phyloP scores from a whole-genome alignment of 345 rosid genomes.

The Conringia planisiliqua region DNA sequence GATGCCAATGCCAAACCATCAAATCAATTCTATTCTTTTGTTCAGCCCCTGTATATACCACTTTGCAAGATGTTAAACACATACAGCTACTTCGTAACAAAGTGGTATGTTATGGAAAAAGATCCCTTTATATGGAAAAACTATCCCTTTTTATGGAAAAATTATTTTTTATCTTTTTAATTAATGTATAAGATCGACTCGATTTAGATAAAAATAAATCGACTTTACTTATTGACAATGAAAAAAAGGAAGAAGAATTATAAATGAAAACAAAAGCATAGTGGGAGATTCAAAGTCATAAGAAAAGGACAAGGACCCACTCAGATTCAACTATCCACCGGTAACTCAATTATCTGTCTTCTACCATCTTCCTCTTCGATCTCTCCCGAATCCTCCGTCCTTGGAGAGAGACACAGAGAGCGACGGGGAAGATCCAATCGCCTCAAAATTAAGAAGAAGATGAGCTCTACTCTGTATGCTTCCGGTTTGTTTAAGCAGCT shows the following conservation, averaged over 20 bases:
- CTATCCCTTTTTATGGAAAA: not conserved
- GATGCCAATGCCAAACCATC: not conserved
- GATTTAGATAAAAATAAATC: too few relatives aligned
- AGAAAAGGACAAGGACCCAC: constrained; percentile 20
- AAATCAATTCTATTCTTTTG: not conserved
- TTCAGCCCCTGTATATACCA: not conserved
- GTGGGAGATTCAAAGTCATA: constrained; percentile 12
- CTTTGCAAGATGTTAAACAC: not conserved
- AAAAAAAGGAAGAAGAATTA: not conserved
- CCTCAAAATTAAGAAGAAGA: constrained; percentile 2
- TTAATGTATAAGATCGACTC: not conserved
- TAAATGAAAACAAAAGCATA: not conserved
- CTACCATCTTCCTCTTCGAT: constrained; percentile 6
- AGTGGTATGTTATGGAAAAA: not conserved
- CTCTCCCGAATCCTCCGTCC: constrained; percentile 16
- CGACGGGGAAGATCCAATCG: constrained; percentile 1
- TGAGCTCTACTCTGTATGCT: constrained; percentile 33
- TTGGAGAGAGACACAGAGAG: constrained; percentile 5
- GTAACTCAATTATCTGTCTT: not conserved
- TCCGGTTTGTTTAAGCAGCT: constrained; percentile 48
- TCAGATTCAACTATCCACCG: constrained; percentile 30
- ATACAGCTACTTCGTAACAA: not conserved
- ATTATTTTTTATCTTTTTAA: too few relatives aligned
- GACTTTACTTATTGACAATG: not conserved
- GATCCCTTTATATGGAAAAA: not conserved